phyloP scores from a whole-genome alignment of 768 basidiomycete genomes.

The Tulasnella sp. region DNA sequence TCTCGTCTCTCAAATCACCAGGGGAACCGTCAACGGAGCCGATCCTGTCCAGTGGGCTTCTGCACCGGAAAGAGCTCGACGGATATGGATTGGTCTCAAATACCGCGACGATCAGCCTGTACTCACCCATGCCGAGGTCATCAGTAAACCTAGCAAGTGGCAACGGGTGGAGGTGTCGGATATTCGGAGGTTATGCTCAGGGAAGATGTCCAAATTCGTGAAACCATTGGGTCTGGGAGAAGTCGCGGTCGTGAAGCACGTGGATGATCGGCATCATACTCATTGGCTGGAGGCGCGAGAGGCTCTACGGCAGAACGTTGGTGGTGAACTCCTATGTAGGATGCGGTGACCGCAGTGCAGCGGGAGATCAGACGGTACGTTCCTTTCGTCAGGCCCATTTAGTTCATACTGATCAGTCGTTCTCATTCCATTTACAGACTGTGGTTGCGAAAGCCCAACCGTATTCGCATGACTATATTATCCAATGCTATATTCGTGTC shows the following conservation, averaged over 20 bases:
- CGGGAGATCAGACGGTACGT: too few species aligned
- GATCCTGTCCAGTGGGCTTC: constrained; percentile 51
- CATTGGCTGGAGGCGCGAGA: constrained; percentile 89
- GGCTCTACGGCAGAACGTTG: constrained; percentile 63
- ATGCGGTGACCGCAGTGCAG: constrained; percentile 39
- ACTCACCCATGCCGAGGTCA: constrained; percentile 62
- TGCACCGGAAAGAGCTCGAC: constrained; percentile 52
- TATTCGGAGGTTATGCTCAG: constrained; percentile 68
- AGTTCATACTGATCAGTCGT: too few species aligned
- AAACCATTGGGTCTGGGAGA: constrained; percentile 87
- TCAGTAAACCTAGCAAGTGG: constrained; percentile 75
- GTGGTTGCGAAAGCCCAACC: too few species aligned
- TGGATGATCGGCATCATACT: constrained; percentile 31
- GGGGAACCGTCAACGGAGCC: constrained; percentile 58
- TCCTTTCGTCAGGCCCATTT: too few species aligned
- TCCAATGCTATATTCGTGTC: too few species aligned
- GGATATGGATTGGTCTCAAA: constrained; percentile 92
- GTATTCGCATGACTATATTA: too few species aligned
- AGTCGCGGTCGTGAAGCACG: constrained; percentile 73
- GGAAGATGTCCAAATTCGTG: constrained; percentile 68
- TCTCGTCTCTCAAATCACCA: constrained; percentile 72
- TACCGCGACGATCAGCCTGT: constrained; percentile 86
- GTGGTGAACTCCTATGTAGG: constrained; percentile 82
- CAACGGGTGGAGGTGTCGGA: constrained; percentile 67
- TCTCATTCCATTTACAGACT: too few species aligned